Percentiles rank a stretch among this genome's conserved stretches.
These are phyloP conservation scores for Ophiostoma pallidulum DNA, from an alignment of 2,329 filamentous ascomycete species.

Conservation along the genomic window DNA sequence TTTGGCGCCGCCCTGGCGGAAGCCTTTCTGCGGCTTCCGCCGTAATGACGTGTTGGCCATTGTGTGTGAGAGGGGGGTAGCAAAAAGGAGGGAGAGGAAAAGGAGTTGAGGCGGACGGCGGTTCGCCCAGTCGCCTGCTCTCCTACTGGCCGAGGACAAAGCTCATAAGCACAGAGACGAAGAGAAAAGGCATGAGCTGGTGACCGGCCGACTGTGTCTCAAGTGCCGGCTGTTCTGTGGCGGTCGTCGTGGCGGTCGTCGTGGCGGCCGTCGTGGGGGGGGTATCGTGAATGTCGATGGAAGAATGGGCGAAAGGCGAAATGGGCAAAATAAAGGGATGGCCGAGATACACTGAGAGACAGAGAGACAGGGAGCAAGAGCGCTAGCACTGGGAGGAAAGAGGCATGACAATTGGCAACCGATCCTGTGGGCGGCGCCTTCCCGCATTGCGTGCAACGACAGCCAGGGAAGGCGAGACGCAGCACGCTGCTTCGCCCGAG, in stretches of 20 bases:
- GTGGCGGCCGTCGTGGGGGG: neutral
- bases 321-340: neutral
- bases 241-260: constrained; percentile 1
- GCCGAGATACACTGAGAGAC: neutral
- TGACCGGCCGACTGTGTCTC: neutral
- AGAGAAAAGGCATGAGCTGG: neutral
- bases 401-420: constrained; percentile 1
- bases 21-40: constrained; percentile 51
- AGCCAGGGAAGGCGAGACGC: neutral
- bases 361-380: neutral
- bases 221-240: neutral
- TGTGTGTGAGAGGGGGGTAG: constrained; percentile 1
- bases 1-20: constrained; percentile 53
- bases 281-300: constrained; percentile 10
- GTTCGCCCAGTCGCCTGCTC: constrained; percentile 2
- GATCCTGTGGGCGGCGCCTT: constrained; percentile 9
- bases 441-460: constrained; percentile 1
- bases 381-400: too few species aligned
- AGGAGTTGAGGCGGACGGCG: neutral
- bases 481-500: too few species aligned
- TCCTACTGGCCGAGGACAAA: neutral
- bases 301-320: neutral
- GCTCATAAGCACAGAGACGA: neutral
- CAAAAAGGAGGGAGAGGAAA: neutral
- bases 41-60: constrained; percentile 54